These are phyloP conservation scores for Poteriospumella lacustris DNA, from an alignment of 108 stramenopile genomes.

Conservation along the genomic window DNA sequence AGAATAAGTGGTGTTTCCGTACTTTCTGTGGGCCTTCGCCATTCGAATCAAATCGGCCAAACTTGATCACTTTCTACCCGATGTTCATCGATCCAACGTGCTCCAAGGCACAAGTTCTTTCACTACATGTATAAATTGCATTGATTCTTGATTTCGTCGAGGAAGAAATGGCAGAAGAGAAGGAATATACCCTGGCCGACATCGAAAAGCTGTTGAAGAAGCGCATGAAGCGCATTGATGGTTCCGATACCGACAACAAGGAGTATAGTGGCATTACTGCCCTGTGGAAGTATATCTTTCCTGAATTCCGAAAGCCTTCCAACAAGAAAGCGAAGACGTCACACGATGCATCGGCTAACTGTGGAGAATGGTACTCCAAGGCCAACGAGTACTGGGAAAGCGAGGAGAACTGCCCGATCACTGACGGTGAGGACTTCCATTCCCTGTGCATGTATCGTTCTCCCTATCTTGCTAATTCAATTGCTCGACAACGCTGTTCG, in stretches of 20 bases:
- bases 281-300: background rate
- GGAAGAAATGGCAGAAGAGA: background rate
- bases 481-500: background rate
- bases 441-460: background rate
- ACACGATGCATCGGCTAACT: background rate
- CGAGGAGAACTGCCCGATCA: conserved; percentile 63
- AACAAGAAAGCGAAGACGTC: background rate
- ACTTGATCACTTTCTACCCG: too few relatives aligned
- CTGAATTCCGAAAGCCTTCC: background rate
- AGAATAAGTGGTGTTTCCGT: too few relatives aligned
- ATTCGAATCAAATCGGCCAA: too few relatives aligned
- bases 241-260: background rate
- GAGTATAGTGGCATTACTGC: background rate
- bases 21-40: too few relatives aligned
- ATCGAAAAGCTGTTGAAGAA: background rate
- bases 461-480: too few relatives aligned
- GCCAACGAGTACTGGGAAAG: conserved; percentile 77
- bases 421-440: conserved; percentile 27
- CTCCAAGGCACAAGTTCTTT: too few relatives aligned
- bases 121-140: background rate
- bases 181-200: background rate
- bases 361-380: conserved; percentile 63
- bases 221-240: background rate
- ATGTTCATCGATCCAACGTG: too few relatives aligned
- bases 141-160: background rate